phyloP scores from a whole-genome alignment of 169 alveolate species.

The Pseudocohnilembus persalinus region DNA sequence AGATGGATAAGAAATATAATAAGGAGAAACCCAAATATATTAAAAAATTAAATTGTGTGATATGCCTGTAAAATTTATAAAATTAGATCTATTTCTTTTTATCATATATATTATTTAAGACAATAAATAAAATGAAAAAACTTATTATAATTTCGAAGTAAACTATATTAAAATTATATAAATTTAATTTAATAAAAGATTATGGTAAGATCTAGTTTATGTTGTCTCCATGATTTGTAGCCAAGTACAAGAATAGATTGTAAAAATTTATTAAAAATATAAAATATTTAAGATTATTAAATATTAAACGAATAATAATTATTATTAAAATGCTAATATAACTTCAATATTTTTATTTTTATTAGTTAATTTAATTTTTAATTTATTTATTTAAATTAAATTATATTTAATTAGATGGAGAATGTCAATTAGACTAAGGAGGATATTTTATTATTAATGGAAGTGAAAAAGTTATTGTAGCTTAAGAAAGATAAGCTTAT shows the following conservation, averaged over 20 bases:
- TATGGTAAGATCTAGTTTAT: conserved; percentile 96
- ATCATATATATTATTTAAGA: too few species aligned
- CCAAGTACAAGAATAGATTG: conserved; percentile 64
- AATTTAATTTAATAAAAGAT: conserved; percentile 27
- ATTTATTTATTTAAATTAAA: conserved; percentile 89
- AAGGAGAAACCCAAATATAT: conserved; percentile 52
- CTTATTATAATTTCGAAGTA: too few species aligned
- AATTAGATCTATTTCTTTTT: too few species aligned
- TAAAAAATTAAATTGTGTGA: conserved; percentile 68
- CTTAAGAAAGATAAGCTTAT: conserved; percentile 99
- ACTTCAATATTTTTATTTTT: too few species aligned
- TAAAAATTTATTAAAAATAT: conserved; percentile 18
- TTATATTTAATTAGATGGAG: conserved; percentile 75
- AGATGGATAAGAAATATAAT: conserved; percentile 60
- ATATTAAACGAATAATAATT: too few species aligned
- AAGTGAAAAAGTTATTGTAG: conserved; percentile 99
- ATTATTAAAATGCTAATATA: too few species aligned
- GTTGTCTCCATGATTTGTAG: conserved; percentile 91
- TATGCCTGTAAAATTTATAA: conserved; percentile 85
- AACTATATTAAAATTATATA: conserved; percentile 85
- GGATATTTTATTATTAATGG: conserved; percentile 99
- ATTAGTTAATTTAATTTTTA: too few species aligned
- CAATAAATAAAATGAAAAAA: too few species aligned
- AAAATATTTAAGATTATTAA: conserved; percentile 41
- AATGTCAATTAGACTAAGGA: conserved; percentile 98